Conservation (phyloP, 176 grass and related monocot genomes). For the Triticum dicoccoides region DNA sequence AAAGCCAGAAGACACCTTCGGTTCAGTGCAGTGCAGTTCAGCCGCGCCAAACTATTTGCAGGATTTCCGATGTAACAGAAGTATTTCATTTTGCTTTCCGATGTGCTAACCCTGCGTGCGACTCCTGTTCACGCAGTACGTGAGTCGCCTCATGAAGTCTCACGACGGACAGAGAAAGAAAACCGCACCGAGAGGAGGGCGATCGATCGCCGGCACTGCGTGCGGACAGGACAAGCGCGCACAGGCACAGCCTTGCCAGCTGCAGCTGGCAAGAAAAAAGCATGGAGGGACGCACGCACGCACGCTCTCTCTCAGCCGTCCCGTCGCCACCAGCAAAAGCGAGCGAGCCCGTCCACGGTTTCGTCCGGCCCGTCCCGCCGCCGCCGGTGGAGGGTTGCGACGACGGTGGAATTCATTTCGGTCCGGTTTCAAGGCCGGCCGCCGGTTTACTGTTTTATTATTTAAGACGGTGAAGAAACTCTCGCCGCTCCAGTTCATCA, state of each 20-base stretch:
- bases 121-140: too few relatives aligned
- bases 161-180: not conserved
- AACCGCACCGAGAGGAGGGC: not conserved
- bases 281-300: not conserved
- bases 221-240: not conserved
- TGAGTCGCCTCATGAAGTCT: too few relatives aligned
- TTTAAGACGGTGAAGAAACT: not conserved
- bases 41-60: too few relatives aligned
- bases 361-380: not conserved
- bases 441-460: not conserved
- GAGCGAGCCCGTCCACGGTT: not conserved
- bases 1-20: too few relatives aligned
- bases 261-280: not conserved
- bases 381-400: not conserved
- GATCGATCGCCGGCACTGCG: not conserved
- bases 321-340: not conserved
- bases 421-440: not conserved
- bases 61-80: too few relatives aligned
- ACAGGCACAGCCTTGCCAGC: not conserved
- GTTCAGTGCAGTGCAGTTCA: too few relatives aligned
- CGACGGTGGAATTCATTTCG: conserved; percentile 21
- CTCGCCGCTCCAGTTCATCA: not conserved
- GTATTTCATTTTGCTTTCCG: too few relatives aligned
- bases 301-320: conserved; percentile 10
- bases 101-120: too few relatives aligned